phyloP scores from a whole-genome alignment of 306 rosid species.

The Pueraria montana region DNA sequence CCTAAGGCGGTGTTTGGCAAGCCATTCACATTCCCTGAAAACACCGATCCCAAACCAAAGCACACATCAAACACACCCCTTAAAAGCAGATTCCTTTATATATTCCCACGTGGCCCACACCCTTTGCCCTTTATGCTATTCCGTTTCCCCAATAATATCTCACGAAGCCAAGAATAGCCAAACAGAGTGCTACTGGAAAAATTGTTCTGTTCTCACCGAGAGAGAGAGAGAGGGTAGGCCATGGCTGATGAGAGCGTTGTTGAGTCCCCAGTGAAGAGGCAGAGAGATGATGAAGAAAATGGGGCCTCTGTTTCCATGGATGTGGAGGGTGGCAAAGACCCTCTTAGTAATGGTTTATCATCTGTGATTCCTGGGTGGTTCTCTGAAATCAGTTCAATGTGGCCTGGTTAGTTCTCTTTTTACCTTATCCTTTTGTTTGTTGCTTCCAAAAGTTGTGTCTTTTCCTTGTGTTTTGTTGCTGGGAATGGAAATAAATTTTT shows the following conservation, averaged over 20 bases:
- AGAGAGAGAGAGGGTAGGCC: not conserved
- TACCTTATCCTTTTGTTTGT: slow-evolving; percentile 19
- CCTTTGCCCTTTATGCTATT: slow-evolving; percentile 43
- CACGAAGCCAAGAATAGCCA: slow-evolving; percentile 37
- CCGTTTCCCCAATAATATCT: slow-evolving; percentile 44
- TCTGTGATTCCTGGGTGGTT: slow-evolving; percentile 96
- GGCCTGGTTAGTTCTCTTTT: slow-evolving; percentile 84
- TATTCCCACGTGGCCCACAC: slow-evolving; percentile 33
- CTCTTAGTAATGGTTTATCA: slow-evolving; percentile 58
- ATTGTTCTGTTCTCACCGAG: not conserved
- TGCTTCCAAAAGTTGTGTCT: slow-evolving; percentile 6
- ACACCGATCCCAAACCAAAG: not conserved
- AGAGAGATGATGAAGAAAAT: slow-evolving; percentile 67
- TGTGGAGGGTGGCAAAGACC: slow-evolving; percentile 48
- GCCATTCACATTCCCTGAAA: not conserved
- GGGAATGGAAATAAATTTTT: not conserved
- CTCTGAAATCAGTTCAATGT: slow-evolving; percentile 99
- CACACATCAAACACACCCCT: slow-evolving; percentile 36
- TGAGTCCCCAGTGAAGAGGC: slow-evolving; percentile 64
- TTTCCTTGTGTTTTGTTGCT: slow-evolving; percentile 39
- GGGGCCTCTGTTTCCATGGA: slow-evolving; percentile 64
- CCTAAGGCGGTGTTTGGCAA: slow-evolving; percentile 40
- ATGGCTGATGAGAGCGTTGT: slow-evolving; percentile 67
- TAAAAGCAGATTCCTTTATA: slow-evolving; percentile 55
- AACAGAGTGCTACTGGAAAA: slow-evolving; percentile 3